Evolutionary conservation across 495 filamentous ascomycete genomes (phyloP).

Genomic region (Viridothelium virens): DNA sequence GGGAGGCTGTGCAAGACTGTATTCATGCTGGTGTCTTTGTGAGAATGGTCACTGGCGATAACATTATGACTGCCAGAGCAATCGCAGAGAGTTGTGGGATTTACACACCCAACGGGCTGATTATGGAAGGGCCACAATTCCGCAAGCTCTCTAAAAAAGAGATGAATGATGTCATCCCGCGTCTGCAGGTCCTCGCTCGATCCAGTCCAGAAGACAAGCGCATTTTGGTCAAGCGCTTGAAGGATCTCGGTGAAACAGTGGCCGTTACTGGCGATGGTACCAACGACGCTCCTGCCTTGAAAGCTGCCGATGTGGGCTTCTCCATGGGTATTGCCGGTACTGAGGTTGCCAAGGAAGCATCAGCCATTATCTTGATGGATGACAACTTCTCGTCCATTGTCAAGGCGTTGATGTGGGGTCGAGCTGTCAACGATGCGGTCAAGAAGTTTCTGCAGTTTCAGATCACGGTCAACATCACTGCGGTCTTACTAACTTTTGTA

Average conservation of each 20-base stretch:
- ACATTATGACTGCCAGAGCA: constrained; percentile 73
- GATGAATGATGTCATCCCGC: constrained; percentile 64
- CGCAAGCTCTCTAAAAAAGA: constrained; percentile 57
- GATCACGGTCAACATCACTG: constrained; percentile 85
- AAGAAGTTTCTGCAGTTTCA: constrained; percentile 93
- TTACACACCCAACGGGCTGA: constrained; percentile 61
- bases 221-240: constrained; percentile 68
- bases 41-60: constrained; percentile 89
- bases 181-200: constrained; percentile 73
- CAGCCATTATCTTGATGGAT: constrained; percentile 89
- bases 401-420: constrained; percentile 80
- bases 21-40: constrained; percentile 75
- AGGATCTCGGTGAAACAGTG: constrained; percentile 80
- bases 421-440: constrained; percentile 80
- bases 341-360: constrained; percentile 87
- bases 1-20: constrained; percentile 66
- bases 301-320: constrained; percentile 82
- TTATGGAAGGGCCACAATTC: constrained; percentile 79
- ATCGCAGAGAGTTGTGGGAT: constrained; percentile 83
- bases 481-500: constrained; percentile 75
- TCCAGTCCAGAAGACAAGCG: constrained; percentile 82
- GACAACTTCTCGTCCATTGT: constrained; percentile 90
- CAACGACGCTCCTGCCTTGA: constrained; percentile 83
- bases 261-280: constrained; percentile 92
- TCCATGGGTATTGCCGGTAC: constrained; percentile 89